Conservation (phyloP, 2,329 filamentous ascomycete genomes). For the Talaromyces sp. region DNA sequence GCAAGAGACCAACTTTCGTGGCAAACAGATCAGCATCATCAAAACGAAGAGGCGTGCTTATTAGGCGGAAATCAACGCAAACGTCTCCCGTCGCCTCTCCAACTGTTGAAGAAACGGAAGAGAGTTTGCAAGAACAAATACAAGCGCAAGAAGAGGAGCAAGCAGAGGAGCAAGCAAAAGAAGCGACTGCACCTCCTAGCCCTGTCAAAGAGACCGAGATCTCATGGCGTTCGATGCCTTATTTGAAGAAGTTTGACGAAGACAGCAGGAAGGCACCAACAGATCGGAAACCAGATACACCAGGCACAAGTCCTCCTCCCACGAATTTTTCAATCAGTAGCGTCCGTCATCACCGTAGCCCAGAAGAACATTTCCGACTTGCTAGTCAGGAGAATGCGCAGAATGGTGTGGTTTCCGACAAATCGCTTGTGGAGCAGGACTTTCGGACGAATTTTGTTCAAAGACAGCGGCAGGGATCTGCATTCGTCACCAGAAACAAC, state of each 20-base stretch:
- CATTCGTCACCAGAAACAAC: conserved; percentile 15
- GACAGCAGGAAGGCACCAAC: background rate
- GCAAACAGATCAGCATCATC: conserved; percentile 24
- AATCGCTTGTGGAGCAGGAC: conserved; percentile 32
- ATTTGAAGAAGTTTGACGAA: conserved; percentile 5
- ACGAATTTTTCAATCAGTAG: conserved; percentile 15
- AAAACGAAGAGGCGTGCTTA: conserved; percentile 29
- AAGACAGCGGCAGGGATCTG: conserved; percentile 22
- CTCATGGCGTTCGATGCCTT: conserved; percentile 10
- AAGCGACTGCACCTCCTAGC: background rate
- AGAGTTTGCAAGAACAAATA: background rate
- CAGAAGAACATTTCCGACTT: conserved; percentile 16
- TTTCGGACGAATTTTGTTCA: conserved; percentile 37
- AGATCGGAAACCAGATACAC: background rate
- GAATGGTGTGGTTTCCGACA: background rate
- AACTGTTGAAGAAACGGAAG: conserved; percentile 4
- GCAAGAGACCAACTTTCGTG: conserved; percentile 28
- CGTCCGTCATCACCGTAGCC: conserved; percentile 17
- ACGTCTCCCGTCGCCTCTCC: conserved; percentile 19
- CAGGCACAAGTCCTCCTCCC: conserved; percentile 13
- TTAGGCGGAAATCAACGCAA: conserved; percentile 35
- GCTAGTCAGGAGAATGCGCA: background rate
- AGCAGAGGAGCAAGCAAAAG: background rate
- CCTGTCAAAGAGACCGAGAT: conserved; percentile 1
- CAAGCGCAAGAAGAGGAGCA: background rate